phyloP scores from a whole-genome alignment of 495 filamentous ascomycete genomes.

The Staphylotrichum tortipilum region DNA sequence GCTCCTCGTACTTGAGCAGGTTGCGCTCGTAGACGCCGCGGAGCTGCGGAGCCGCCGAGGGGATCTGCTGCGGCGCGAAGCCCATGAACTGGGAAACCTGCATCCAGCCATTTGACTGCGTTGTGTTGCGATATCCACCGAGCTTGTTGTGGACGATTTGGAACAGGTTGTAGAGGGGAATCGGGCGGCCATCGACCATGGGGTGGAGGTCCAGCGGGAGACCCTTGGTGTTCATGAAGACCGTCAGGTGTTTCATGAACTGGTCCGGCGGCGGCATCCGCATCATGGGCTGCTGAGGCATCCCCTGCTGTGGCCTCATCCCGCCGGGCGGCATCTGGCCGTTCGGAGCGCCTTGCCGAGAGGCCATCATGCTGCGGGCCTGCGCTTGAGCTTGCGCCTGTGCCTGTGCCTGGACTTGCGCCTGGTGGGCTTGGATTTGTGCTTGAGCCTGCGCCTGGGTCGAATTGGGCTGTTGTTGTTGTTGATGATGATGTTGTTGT shows the following conservation, averaged over 20 bases:
- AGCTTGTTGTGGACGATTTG: constrained; percentile 58
- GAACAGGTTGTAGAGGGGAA: constrained; percentile 70
- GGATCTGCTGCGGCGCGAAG: constrained; percentile 57
- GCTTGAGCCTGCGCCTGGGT: constrained; percentile 10
- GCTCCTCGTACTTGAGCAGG: constrained; percentile 63
- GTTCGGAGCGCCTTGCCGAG: constrained; percentile 39
- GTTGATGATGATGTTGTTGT: constrained; percentile 27
- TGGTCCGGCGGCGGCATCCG: constrained; percentile 44
- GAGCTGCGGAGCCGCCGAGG: constrained; percentile 57
- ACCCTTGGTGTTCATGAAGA: constrained; percentile 62
- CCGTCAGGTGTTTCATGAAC: constrained; percentile 66
- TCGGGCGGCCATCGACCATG: constrained; percentile 55
- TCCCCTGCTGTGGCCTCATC: constrained; percentile 33
- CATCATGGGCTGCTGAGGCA: constrained; percentile 20
- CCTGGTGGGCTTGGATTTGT: constrained; percentile 8
- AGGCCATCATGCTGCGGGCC: constrained; percentile 39
- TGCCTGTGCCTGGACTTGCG: constrained; percentile 12
- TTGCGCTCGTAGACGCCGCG: constrained; percentile 66
- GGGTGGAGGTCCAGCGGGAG: constrained; percentile 64
- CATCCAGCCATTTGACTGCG: constrained; percentile 59
- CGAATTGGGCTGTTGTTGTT: constrained; percentile 1
- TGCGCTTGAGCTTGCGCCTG: constrained; percentile 32
- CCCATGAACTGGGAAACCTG: constrained; percentile 59
- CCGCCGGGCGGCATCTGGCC: constrained; percentile 38
- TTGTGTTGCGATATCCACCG: constrained; percentile 70